Evolutionary conservation across 441 rosid species (phyloP), one percentile per base, ranked within the genome.

Genomic region (Eutrema salsugineum): DNA sequence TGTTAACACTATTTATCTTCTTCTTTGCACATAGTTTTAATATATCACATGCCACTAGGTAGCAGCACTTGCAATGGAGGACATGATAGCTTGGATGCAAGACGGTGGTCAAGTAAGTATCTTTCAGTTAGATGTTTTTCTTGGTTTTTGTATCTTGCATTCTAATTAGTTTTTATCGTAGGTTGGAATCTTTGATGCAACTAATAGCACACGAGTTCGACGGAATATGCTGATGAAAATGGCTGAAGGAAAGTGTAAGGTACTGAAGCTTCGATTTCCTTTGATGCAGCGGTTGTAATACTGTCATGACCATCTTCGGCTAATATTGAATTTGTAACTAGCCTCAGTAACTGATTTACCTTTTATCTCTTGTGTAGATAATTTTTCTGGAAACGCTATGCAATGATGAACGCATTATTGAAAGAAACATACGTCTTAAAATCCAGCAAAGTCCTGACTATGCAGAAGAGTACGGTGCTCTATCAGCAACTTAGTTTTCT

Each of bases 161-260:
- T 61, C 72, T 60, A 63, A 72, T 20, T 72, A 66, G 65, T 56
- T 69, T 61, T 43, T 68, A 33, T 17, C 56, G 64, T 79, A 96
- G 98, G 99, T 96, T 48, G 99, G 99, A 66, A 86, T 96, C 80
- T 88, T 91, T 90, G 99, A 93, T 83, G 99, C 99, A 63, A 96
- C 98, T 67, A 96, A 91, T 78, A 96, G 97, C 81, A 84, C 79
- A 73, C 85, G 96, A 72, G 72, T 54, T 55, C 82, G 99, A 77
- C 91, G 99, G 85, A 96, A 88, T 81, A 81, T 96, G 99, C 87
- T 96, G 81, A 91, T 96, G 98, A 91, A 96, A 86, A 84, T 96
- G 97, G 99, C 97, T 72, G 99, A 93, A 84, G 99, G 99, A 69
- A 96, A 85, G 46, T 96, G 98, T 89, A 96, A 96, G 99, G 98